These are phyloP conservation scores for Triticum monococcum DNA, from an alignment of 176 grass and related monocot genomes.

Conservation along the genomic window DNA sequence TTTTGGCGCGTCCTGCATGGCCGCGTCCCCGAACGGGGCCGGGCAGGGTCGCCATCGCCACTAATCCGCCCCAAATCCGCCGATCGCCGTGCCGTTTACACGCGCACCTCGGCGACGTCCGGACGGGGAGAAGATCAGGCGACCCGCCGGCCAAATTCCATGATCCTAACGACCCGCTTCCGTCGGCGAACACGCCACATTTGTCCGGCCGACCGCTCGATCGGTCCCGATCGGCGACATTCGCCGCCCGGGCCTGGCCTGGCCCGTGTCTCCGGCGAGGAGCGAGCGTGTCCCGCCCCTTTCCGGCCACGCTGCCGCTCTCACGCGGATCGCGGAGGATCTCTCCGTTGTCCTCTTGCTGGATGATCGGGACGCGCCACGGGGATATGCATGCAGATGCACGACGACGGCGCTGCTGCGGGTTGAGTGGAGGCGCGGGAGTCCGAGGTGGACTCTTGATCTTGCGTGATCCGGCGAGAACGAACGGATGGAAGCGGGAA, in stretches of 20 bases:
- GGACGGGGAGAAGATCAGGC: background rate
- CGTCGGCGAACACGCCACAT: background rate
- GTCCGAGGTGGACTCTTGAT: background rate
- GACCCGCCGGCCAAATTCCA: background rate
- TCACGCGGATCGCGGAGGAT: background rate
- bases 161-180: slow-evolving; percentile 9
- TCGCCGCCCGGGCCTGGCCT: background rate
- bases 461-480: background rate
- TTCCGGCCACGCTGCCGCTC: background rate
- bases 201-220: background rate
- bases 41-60: background rate
- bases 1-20: background rate
- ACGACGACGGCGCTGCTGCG: background rate
- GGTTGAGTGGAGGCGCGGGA: slow-evolving; percentile 18
- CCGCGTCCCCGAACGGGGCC: background rate
- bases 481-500: background rate
- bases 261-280: background rate
- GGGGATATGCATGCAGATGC: background rate
- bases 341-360: slow-evolving; percentile 15
- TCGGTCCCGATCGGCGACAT: slow-evolving; percentile 4
- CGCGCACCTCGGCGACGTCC: background rate
- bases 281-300: background rate
- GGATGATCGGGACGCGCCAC: background rate
- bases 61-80: background rate
- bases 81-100: background rate